phyloP scores from a whole-genome alignment of 768 basidiomycete genomes.

The Lactifluus pinguis region DNA sequence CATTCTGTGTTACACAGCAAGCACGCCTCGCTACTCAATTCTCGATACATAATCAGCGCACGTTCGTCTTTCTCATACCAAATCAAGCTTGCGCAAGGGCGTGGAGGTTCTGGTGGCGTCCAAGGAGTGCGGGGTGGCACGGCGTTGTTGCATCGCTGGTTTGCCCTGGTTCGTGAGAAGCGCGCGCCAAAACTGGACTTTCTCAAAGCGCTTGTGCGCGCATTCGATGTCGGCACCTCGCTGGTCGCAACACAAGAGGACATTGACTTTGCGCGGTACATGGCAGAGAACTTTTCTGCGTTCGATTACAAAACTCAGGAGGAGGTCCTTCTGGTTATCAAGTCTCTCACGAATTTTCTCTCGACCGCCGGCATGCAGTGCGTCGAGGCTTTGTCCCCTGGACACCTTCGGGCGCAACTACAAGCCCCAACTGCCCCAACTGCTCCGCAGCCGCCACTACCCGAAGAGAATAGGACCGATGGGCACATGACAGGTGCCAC shows the following conservation, averaged over 20 bases:
- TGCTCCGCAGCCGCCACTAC: background rate
- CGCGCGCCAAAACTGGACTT: constrained; percentile 80
- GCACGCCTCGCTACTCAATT: constrained; percentile 82
- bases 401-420: constrained; percentile 56
- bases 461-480: background rate
- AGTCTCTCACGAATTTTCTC: constrained; percentile 62
- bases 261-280: constrained; percentile 79
- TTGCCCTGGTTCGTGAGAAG: constrained; percentile 85
- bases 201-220: constrained; percentile 69
- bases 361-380: constrained; percentile 77
- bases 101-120: constrained; percentile 24
- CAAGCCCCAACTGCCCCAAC: constrained; percentile 27
- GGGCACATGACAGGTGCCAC: background rate
- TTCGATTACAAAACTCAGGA: constrained; percentile 96
- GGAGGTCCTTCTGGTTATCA: constrained; percentile 81
- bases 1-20: constrained; percentile 81
- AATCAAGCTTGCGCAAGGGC: constrained; percentile 39
- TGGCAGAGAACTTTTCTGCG: constrained; percentile 88
- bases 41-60: constrained; percentile 75
- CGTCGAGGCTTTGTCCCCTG: constrained; percentile 65
- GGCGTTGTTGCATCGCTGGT: constrained; percentile 86
- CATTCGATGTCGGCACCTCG: constrained; percentile 64
- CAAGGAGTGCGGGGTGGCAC: constrained; percentile 41
- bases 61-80: constrained; percentile 80
- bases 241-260: constrained; percentile 64